A percentile compares a stretch with the other conserved stretches of the same genome.
Conservation (phyloP, 2,329 filamentous ascomycete genomes). For the Magnaporthiopsis rhizophila region DNA sequence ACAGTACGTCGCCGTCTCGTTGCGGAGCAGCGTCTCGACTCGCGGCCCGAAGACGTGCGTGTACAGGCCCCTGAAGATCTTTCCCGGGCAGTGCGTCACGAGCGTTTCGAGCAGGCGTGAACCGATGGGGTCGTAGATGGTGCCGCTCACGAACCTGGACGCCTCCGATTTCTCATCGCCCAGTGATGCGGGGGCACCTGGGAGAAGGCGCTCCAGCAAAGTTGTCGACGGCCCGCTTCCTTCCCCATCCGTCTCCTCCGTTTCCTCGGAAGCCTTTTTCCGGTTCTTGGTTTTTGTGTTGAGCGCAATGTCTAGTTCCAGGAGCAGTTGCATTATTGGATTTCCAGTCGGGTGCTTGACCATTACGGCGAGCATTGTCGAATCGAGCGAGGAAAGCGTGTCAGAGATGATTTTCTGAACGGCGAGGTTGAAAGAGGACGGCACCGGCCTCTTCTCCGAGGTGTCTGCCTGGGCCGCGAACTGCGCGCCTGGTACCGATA, state of each 20-base stretch:
- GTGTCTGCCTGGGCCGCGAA: conserved; percentile 7
- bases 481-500: conserved; percentile 43
- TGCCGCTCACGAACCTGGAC: conserved; percentile 69
- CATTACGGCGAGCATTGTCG: conserved; percentile 72
- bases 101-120: conserved; percentile 86
- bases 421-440: conserved; percentile 68
- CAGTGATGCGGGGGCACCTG: conserved; percentile 64
- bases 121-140: conserved; percentile 85
- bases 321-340: conserved; percentile 80
- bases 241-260: conserved; percentile 22
- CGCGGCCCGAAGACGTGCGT: conserved; percentile 70
- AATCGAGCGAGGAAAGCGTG: conserved; percentile 66
- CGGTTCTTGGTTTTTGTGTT: conserved; percentile 61
- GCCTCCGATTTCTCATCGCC: conserved; percentile 65
- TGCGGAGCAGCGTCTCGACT: conserved; percentile 73
- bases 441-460: conserved; percentile 51
- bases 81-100: conserved; percentile 71
- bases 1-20: conserved; percentile 85
- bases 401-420: conserved; percentile 76
- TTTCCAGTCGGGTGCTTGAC: conserved; percentile 88
- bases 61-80: conserved; percentile 84
- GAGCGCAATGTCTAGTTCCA: conserved; percentile 76
- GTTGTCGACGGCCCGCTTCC: conserved; percentile 24
- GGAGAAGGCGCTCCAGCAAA: conserved; percentile 69
- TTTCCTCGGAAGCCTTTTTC: conserved; percentile 28